Evolutionary conservation across 805 yeast species (phyloP).

Genomic region (Wickerhamiella qilinensis): DNA sequence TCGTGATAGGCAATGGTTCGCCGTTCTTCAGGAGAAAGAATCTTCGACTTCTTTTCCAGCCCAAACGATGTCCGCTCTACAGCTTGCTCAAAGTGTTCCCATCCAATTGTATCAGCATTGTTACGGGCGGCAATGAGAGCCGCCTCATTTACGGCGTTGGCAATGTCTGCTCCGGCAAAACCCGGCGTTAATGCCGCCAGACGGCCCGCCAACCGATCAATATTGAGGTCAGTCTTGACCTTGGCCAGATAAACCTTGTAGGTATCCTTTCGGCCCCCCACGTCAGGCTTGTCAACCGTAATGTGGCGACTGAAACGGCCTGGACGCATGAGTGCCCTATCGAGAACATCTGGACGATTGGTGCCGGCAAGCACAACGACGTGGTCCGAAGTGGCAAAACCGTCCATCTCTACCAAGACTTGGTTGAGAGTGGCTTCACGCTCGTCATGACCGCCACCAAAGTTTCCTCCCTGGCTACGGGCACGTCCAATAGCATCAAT

Average conservation of each 20-base stretch:
- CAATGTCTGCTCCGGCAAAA: slow-evolving; percentile 96
- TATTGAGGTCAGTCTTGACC: slow-evolving; percentile 40
- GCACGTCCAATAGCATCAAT: slow-evolving; percentile 99
- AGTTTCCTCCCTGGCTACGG: slow-evolving; percentile 33
- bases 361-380: slow-evolving; percentile 97
- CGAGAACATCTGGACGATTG: slow-evolving; percentile 85
- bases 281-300: slow-evolving; percentile 79
- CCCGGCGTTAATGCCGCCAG: slow-evolving; percentile 96
- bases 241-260: slow-evolving; percentile 72
- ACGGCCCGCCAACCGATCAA: slow-evolving; percentile 57
- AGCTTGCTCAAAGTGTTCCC: slow-evolving; percentile 82
- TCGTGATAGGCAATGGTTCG: slow-evolving; percentile 91
- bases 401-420: slow-evolving; percentile 96
- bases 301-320: slow-evolving; percentile 96
- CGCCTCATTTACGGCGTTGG: slow-evolving; percentile 93
- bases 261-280: slow-evolving; percentile 87
- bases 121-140: slow-evolving; percentile 91
- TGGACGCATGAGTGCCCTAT: slow-evolving; percentile 85
- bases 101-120: slow-evolving; percentile 50
- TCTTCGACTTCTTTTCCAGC: slow-evolving; percentile 72
- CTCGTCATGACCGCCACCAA: slow-evolving; percentile 82
- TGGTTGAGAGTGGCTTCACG: slow-evolving; percentile 94
- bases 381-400: slow-evolving; percentile 79
- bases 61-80: slow-evolving; percentile 97
- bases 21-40: slow-evolving; percentile 75